Evolutionary conservation across 495 filamentous ascomycete genomes (phyloP).

Genomic region (Xylaria grammica): DNA sequence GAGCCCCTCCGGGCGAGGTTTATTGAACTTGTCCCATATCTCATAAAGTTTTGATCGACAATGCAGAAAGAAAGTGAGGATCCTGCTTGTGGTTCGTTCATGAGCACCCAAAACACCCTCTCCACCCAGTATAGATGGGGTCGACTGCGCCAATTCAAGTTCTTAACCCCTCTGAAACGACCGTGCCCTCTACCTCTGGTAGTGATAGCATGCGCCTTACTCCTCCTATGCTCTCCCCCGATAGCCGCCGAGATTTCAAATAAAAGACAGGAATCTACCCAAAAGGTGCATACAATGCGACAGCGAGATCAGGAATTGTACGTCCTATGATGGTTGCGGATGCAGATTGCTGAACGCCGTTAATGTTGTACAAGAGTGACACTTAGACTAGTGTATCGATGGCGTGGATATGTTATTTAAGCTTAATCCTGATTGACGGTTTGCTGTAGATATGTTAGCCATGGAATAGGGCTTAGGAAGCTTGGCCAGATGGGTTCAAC

Average conservation of each 20-base stretch:
- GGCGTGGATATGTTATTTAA: background rate
- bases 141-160: background rate
- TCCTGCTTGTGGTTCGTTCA: background rate
- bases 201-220: conserved; percentile 21
- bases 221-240: conserved; percentile 8
- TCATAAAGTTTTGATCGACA: conserved; percentile 2
- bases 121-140: background rate
- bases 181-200: conserved; percentile 9
- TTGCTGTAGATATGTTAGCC: conserved; percentile 42
- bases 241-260: background rate
- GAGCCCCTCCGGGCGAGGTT: background rate
- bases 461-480: background rate
- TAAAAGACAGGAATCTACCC: conserved; percentile 16
- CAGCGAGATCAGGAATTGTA: conserved; percentile 8
- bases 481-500: conserved; percentile 40
- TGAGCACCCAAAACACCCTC: background rate
- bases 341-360: conserved; percentile 3
- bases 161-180: conserved; percentile 17
- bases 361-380: conserved; percentile 30
- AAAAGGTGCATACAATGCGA: conserved; percentile 18
- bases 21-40: background rate
- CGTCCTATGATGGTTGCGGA: conserved; percentile 12
- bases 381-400: conserved; percentile 16
- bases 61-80: background rate
- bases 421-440: conserved; percentile 55